Base-by-base conservation (phyloP, 179 eudicot species). In the Silene vulgaris region DNA sequence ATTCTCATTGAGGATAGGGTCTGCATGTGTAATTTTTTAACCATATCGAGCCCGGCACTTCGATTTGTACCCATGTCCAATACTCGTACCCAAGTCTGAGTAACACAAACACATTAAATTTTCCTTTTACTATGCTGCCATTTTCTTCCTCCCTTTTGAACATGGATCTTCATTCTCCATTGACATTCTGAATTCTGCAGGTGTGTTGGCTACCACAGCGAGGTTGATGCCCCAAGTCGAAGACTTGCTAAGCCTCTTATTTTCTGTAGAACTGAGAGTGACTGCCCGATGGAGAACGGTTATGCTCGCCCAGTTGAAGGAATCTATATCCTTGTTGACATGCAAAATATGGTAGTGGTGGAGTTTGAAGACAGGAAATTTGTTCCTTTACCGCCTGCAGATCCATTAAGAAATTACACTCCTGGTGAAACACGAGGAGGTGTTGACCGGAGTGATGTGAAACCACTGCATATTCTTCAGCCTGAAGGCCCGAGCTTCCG, bases 221-320 rank as follows among this genome's bases (percentile, higher is more conserved):
- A 90, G 8, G 86, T 87, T 70, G 99, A 96, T 85, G 84, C 97
- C 79, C 99, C 99, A 61, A 88, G 89, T 62, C 95, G 92, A 32
- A 88, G 99, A 72, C 92, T 96, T 65, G 99, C 99, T 40, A 96
- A 96, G 80, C 99, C 99, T 77, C 97, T 96, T 61, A 87, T 96
- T 68, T 96, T 96, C 71, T 93, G 97, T 80, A 86, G 96, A 86
- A 93, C 96, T 30, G 97, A 96, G 80, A 96, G 99, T 76, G 97
- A 96, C 71, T 89, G 97, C 77, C 97, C 99, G 17, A 81, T 96
- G 91, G 99, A 96, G 84, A 96, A 96, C 84, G 99, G 99, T 50
- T 96, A 96, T 83, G 99, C 99, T 79, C 97, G 97, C 6, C 99
- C 99, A 70, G 97, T 96, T 69, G 99, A 96, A 86, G 99, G 99